Evolutionary conservation across 2,329 filamentous ascomycete genomes (phyloP), one percentile per base, ranked within the genome.

Genomic region (Elsinoe necatrix): DNA sequence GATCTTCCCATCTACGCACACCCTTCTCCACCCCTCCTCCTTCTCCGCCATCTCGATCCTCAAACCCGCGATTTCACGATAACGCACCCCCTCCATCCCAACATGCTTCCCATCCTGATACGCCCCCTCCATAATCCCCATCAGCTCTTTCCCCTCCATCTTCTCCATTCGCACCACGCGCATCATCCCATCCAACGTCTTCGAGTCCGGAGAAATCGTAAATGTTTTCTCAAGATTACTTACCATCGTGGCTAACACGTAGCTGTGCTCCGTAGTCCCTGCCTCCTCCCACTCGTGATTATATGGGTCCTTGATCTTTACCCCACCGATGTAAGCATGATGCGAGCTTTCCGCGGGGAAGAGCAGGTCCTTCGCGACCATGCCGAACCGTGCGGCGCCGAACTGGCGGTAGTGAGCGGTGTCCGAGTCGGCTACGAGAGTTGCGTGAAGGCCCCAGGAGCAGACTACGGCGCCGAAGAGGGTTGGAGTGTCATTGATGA

Each of bases 1-100:
- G 64, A 95, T 95, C 55, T 86, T 89, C 2, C 92, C 92, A 69
- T 97, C 92, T n/a, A 97, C 77, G 68, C 92, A 97, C 12, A 95
- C 80, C 65, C 91, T 82, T 59, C 92, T 78, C 90, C 90, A 96
- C 54, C 83, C 75, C 0, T 74, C 75, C n/a, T 89, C 82, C 14
- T 80, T 74, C 65, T 93, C 87, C 1, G 74, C 61, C 34, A 89
- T 83, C 14, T 80, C 77, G 47, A 96, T 82, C 58, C 73, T 76
- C 16, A 95, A 62, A 54, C 80, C 80, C 1, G 86, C 80, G 5
- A 93, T 77, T 55, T 81, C 78, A 16, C 86, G 80, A 67, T 96
- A 96, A 0, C 77, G 77, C 0, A 96, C 85, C 14, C 68, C 64
- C 16, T 76, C 69, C 43, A 82, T 74, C 1, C 68, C 62, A 0